Percentiles rank a stretch among this genome's conserved stretches.
Evolutionary conservation across 1,139 yeast genomes (phyloP).

Genomic region (Diutina ranongensis): DNA sequence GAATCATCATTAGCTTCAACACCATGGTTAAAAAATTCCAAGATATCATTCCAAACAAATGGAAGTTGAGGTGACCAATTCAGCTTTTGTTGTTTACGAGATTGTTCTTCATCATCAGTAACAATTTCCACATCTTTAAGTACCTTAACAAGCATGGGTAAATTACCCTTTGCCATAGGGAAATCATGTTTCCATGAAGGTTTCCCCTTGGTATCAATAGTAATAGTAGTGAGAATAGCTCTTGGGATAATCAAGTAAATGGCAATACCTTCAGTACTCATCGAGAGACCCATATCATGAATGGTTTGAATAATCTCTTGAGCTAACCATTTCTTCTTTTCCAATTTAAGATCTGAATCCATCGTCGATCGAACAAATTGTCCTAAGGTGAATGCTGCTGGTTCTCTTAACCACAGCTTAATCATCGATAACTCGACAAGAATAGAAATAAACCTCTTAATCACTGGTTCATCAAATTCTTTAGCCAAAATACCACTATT

Average conservation of each 20-base stretch:
- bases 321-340: conserved; percentile 14
- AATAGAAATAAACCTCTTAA: conserved; percentile 27
- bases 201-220: conserved; percentile 16
- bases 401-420: conserved; percentile 84
- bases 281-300: conserved; percentile 42
- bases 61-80: conserved; percentile 74
- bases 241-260: conserved; percentile 43
- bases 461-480: conserved; percentile 15
- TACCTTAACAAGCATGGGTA: conserved; percentile 48
- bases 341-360: conserved; percentile 13
- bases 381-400: conserved; percentile 60
- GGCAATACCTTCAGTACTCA: conserved; percentile 75
- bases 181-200: conserved; percentile 58
- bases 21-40: conserved; percentile 26
- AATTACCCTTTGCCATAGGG: conserved; percentile 62
- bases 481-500: conserved; percentile 40
- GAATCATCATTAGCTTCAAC: conserved; percentile 13
- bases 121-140: conserved; percentile 43
- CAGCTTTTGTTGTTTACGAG: conserved; percentile 37
- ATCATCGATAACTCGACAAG: conserved; percentile 47
- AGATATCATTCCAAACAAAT: conserved; percentile 70
- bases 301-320: conserved; percentile 25
- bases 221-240: conserved; percentile 8
- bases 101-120: conserved; percentile 24
- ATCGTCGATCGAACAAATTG: conserved; percentile 24